phyloP scores from a whole-genome alignment of 495 filamentous ascomycete genomes.

The Penicillium angulare region DNA sequence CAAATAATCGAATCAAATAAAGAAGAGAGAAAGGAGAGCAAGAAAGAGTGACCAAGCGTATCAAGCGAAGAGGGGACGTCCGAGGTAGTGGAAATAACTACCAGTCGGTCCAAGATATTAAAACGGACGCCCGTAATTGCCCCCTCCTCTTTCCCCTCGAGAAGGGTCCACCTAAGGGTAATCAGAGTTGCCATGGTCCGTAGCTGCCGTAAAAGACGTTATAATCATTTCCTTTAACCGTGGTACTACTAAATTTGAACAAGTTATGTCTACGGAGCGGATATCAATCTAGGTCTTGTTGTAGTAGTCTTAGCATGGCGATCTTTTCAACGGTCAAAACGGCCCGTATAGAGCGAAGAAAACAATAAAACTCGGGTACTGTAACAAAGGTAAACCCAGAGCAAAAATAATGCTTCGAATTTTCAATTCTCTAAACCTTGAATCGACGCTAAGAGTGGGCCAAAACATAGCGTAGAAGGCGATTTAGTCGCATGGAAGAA shows the following conservation, averaged over 20 bases:
- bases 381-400: too few species aligned
- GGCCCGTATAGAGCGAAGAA: not conserved
- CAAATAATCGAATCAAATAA: not conserved
- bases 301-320: slow-evolving; percentile 2
- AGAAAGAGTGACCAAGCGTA: not conserved
- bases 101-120: slow-evolving; percentile 21
- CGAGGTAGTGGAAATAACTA: slow-evolving; percentile 25
- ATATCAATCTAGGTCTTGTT: too few species aligned
- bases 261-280: too few species aligned
- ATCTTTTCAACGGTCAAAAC: slow-evolving; percentile 22
- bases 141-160: not conserved
- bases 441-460: not conserved
- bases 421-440: not conserved
- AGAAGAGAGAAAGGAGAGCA: not conserved
- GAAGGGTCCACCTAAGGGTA: slow-evolving; percentile 22
- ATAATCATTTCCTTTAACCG: too few species aligned
- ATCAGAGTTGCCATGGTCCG: not conserved
- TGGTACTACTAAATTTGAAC: too few species aligned
- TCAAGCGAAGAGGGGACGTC: slow-evolving; percentile 7
- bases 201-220: not conserved
- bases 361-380: too few species aligned
- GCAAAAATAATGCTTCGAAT: not conserved
- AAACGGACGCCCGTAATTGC: slow-evolving; percentile 22
- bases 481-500: too few species aligned
- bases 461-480: not conserved